Percentiles rank a stretch among this genome's conserved stretches.
Conservation (phyloP, 2,329 filamentous ascomycete genomes). For the Talaromyces sp. region DNA sequence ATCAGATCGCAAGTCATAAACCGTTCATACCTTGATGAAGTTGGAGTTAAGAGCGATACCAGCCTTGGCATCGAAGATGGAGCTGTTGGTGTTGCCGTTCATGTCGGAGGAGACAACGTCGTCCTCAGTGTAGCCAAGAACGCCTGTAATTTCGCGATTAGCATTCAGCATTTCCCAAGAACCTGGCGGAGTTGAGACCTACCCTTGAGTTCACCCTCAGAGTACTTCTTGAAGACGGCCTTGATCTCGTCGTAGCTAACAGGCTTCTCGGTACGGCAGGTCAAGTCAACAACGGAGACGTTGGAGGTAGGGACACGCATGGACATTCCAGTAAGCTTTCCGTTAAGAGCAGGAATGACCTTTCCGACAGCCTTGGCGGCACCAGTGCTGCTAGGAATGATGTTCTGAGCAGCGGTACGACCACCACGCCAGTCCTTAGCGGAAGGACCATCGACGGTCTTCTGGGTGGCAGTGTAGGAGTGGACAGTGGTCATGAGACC, state of each 20-base stretch:
- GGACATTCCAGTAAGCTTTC: conserved; percentile 99
- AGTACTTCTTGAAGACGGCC: conserved; percentile 77
- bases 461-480: conserved; percentile 99
- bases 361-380: conserved; percentile 99
- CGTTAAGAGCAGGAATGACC: conserved; percentile 96
- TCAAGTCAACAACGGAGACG: conserved; percentile 98
- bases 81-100: conserved; percentile 87
- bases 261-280: conserved; percentile 85
- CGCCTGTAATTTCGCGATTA: conserved; percentile 49
- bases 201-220: conserved; percentile 82
- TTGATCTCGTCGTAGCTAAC: conserved; percentile 79
- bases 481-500: conserved; percentile 99
- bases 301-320: conserved; percentile 99
- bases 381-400: conserved; percentile 98
- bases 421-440: conserved; percentile 99
- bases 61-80: conserved; percentile 99
- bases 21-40: conserved; percentile 67
- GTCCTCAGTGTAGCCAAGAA: conserved; percentile 94
- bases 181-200: background rate
- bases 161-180: background rate
- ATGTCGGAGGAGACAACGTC: conserved; percentile 91
- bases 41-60: conserved; percentile 97
- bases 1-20: background rate
- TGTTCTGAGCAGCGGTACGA: conserved; percentile 98
- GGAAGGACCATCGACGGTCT: conserved; percentile 97